Conservation (phyloP, 2,329 filamentous ascomycete species). For the Neonectria coccinea region DNA sequence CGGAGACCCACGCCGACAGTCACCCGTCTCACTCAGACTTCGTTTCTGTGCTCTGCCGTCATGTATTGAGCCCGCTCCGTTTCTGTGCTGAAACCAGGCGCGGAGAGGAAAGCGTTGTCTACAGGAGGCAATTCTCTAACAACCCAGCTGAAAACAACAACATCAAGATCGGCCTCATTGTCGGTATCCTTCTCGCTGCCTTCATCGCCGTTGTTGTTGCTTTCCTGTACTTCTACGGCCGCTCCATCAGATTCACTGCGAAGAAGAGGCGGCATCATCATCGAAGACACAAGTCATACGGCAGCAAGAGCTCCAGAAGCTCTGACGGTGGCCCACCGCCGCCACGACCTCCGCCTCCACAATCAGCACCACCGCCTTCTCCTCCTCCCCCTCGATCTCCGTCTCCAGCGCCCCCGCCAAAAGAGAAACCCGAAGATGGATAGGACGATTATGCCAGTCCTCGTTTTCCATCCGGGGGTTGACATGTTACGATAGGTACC, state of each 20-base stretch:
- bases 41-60: slow-evolving; percentile 11
- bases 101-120: neutral
- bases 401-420: neutral
- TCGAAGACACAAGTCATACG: slow-evolving; percentile 44
- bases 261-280: slow-evolving; percentile 42
- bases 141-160: slow-evolving; percentile 50
- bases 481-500: slow-evolving; percentile 2
- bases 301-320: slow-evolving; percentile 50
- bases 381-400: slow-evolving; percentile 30
- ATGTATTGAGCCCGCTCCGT: slow-evolving; percentile 24
- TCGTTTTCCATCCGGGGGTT: slow-evolving; percentile 11
- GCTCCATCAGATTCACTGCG: slow-evolving; percentile 51
- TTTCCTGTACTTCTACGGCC: slow-evolving; percentile 57
- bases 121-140: slow-evolving; percentile 45
- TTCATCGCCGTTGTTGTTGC: slow-evolving; percentile 53
- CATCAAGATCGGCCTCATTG: slow-evolving; percentile 57
- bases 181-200: slow-evolving; percentile 55
- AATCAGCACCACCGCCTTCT: slow-evolving; percentile 11
- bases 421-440: slow-evolving; percentile 33
- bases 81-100: neutral
- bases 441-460: slow-evolving; percentile 4
- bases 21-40: slow-evolving; percentile 20
- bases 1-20: slow-evolving; percentile 24
- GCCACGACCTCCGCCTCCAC: slow-evolving; percentile 20
- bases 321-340: slow-evolving; percentile 41